These are phyloP conservation scores for Pseudisothecium myosuroides DNA, from an alignment of 225 moss, liverwort and hornwort genomes.

Conservation along the genomic window DNA sequence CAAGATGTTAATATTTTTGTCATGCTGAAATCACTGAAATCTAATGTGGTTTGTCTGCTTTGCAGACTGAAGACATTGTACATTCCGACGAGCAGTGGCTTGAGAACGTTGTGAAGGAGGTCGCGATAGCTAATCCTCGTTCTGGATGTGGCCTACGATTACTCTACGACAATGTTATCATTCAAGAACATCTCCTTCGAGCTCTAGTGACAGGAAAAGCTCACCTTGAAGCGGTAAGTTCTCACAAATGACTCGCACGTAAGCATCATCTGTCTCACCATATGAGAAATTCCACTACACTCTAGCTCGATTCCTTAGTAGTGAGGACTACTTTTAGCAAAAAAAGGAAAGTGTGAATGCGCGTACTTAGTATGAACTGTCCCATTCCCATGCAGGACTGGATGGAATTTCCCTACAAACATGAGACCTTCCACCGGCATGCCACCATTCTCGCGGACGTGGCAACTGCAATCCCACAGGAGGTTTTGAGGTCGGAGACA, in stretches of 20 bases:
- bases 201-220: constrained; percentile 31
- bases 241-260: neutral
- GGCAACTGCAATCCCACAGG: constrained; percentile 30
- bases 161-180: constrained; percentile 20
- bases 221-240: constrained; percentile 29
- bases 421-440: constrained; percentile 51
- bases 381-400: constrained; percentile 23
- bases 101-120: constrained; percentile 24
- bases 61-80: constrained; percentile 34
- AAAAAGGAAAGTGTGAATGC: neutral
- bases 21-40: neutral
- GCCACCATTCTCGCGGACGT: constrained; percentile 55
- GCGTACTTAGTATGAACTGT: neutral
- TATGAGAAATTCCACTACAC: neutral
- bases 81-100: constrained; percentile 19
- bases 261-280: neutral
- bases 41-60: neutral
- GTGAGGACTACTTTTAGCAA: neutral
- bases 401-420: constrained; percentile 38
- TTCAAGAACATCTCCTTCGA: constrained; percentile 18
- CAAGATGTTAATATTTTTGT: neutral
- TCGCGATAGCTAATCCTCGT: constrained; percentile 24
- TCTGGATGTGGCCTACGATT: constrained; percentile 22
- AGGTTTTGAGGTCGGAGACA: constrained; percentile 24
- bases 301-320: neutral